phyloP scores from a whole-genome alignment of 2,329 filamentous ascomycete species.

The Xylaria sp. region DNA sequence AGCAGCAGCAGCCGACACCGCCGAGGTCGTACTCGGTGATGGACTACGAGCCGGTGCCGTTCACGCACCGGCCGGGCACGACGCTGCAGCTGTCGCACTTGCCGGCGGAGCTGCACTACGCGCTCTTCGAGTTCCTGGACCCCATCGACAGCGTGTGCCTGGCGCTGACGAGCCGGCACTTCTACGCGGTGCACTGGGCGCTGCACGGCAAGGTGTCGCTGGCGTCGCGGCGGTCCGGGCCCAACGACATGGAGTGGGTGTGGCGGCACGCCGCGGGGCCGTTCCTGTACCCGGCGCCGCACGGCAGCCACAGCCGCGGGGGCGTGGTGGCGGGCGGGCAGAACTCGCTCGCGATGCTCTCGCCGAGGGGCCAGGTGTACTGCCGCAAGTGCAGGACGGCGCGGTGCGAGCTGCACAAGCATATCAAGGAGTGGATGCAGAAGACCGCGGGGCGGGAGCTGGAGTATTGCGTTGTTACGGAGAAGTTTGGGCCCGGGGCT shows the following conservation, averaged over 20 bases:
- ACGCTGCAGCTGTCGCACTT: slow-evolving; percentile 62
- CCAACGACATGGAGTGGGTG: slow-evolving; percentile 72
- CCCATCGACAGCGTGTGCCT: slow-evolving; percentile 72
- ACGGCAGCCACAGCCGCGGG: slow-evolving; percentile 22
- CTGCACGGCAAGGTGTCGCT: slow-evolving; percentile 68
- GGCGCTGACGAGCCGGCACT: slow-evolving; percentile 66
- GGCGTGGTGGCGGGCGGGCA: slow-evolving; percentile 39
- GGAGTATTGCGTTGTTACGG: slow-evolving; percentile 71
- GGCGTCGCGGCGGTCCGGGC: slow-evolving; percentile 66
- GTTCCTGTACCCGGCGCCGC: slow-evolving; percentile 48
- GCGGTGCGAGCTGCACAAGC: slow-evolving; percentile 71
- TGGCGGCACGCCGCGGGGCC: slow-evolving; percentile 68
- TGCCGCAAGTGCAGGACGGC: slow-evolving; percentile 71
- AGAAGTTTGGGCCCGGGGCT: slow-evolving; percentile 65
- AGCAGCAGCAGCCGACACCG: slow-evolving; percentile 54
- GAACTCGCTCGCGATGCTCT: slow-evolving; percentile 58
- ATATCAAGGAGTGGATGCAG: slow-evolving; percentile 68
- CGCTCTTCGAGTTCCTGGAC: slow-evolving; percentile 71
- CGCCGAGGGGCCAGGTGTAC: slow-evolving; percentile 68
- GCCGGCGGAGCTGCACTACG: slow-evolving; percentile 69
- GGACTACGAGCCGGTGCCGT: slow-evolving; percentile 66
- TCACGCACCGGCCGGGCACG: slow-evolving; percentile 60
- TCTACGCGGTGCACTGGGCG: slow-evolving; percentile 68
- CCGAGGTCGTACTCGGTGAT: slow-evolving; percentile 70
- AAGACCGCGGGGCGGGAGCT: slow-evolving; percentile 53